These are phyloP conservation scores for Metarhizium humberi DNA, from an alignment of 2,329 filamentous ascomycete genomes.

Conservation along the genomic window DNA sequence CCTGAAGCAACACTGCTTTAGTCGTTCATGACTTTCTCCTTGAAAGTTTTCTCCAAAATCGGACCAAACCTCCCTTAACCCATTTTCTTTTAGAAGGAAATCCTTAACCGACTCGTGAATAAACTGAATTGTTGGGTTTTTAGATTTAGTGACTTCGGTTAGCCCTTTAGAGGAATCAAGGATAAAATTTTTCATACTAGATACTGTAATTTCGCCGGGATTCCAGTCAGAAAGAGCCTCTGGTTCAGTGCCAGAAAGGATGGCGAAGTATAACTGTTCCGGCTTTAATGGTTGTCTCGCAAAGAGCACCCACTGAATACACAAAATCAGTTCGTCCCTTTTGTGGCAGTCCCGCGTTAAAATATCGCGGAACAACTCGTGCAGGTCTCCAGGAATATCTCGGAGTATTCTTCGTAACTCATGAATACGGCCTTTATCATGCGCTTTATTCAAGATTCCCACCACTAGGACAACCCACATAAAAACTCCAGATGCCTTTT, in stretches of 20 bases:
- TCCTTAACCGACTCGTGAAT: conserved; percentile 43
- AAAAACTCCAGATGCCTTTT: conserved; percentile 5
- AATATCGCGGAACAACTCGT: conserved; percentile 41
- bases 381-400: conserved; percentile 28
- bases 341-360: conserved; percentile 35
- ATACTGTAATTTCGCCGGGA: background rate
- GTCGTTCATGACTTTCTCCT: conserved; percentile 3
- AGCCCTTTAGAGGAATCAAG: conserved; percentile 35
- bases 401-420: conserved; percentile 18
- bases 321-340: conserved; percentile 30
- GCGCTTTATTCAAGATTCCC: background rate
- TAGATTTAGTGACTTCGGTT: conserved; percentile 24
- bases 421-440: conserved; percentile 10
- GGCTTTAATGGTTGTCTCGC: conserved; percentile 31
- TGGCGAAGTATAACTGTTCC: conserved; percentile 31
- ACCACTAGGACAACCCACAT: conserved; percentile 6
- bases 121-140: conserved; percentile 26
- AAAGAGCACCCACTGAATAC: conserved; percentile 43
- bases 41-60: background rate
- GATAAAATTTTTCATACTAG: conserved; percentile 18
- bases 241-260: background rate
- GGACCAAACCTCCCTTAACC: conserved; percentile 12
- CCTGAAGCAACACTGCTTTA: conserved; percentile 8
- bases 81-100: conserved; percentile 29
- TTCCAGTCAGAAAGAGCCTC: background rate